phyloP scores from a whole-genome alignment of 225 moss, liverwort and hornwort species.

The Marchantia paleacea region DNA sequence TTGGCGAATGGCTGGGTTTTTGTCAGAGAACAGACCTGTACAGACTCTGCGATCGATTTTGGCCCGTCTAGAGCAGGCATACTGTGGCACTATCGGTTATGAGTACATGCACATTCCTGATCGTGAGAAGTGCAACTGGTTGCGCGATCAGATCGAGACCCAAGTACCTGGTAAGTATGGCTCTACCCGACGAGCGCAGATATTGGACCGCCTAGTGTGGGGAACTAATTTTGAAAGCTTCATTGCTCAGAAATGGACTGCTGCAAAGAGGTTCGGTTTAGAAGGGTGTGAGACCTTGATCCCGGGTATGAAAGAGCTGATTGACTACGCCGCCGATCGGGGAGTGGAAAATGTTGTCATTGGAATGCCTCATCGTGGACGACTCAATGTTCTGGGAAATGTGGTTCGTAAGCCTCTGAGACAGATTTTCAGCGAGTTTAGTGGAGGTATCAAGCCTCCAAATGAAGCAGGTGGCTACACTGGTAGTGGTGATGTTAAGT shows the following conservation, averaged over 20 bases:
- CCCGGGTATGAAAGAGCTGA: slow-evolving; percentile 94
- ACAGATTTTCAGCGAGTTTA: slow-evolving; percentile 91
- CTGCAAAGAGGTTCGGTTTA: slow-evolving; percentile 83
- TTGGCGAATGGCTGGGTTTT: slow-evolving; percentile 80
- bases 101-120: slow-evolving; percentile 96
- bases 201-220: slow-evolving; percentile 85
- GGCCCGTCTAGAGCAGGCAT: slow-evolving; percentile 69
- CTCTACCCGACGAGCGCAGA: slow-evolving; percentile 56
- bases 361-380: slow-evolving; percentile 90
- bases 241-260: slow-evolving; percentile 81
- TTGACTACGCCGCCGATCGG: slow-evolving; percentile 74
- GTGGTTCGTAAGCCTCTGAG: slow-evolving; percentile 87
- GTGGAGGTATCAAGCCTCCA: slow-evolving; percentile 76
- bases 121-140: slow-evolving; percentile 90
- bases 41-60: slow-evolving; percentile 71
- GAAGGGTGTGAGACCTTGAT: slow-evolving; percentile 93
- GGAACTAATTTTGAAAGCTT: slow-evolving; percentile 87
- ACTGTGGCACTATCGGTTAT: slow-evolving; percentile 82
- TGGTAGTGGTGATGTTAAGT: slow-evolving; percentile 90
- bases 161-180: slow-evolving; percentile 58
- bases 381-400: slow-evolving; percentile 84
- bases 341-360: slow-evolving; percentile 84
- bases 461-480: slow-evolving; percentile 70
- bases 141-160: slow-evolving; percentile 85
- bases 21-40: slow-evolving; percentile 65